Evolutionary conservation across 108 stramenopile genomes (phyloP).

Genomic region (Nannochloropsis oceanica): DNA sequence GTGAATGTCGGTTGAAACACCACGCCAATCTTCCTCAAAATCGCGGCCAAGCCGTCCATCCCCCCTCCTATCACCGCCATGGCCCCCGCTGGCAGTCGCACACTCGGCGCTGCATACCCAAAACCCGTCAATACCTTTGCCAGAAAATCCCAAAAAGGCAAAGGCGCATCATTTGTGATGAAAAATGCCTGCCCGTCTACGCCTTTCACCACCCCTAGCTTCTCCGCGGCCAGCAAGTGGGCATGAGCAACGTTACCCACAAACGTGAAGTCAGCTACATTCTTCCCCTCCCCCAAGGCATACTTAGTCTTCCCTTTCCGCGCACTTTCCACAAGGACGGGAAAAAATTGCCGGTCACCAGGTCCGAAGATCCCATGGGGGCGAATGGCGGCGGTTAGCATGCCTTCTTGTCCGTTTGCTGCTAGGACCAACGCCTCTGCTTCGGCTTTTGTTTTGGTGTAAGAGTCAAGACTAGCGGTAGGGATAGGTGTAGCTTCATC

Average conservation of each 20-base stretch:
- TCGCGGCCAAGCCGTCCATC: slow-evolving; percentile 11
- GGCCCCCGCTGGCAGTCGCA: slow-evolving; percentile 5
- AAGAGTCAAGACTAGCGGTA: slow-evolving; percentile 3
- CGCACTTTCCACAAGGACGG: slow-evolving; percentile 1
- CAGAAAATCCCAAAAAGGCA: slow-evolving; percentile 26
- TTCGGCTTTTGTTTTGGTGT: slow-evolving; percentile 14
- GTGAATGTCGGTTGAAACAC: slow-evolving; percentile 20
- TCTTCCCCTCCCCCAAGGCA: slow-evolving; percentile 14
- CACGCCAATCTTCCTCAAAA: slow-evolving; percentile 2
- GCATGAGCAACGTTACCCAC: slow-evolving; percentile 37
- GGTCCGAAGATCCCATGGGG: slow-evolving; percentile 31
- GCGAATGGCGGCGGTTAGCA: slow-evolving; percentile 28
- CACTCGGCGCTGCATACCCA: slow-evolving; percentile 15
- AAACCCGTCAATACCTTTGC: slow-evolving; percentile 10
- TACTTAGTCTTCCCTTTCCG: background rate
- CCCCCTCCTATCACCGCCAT: slow-evolving; percentile 5
- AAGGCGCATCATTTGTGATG: slow-evolving; percentile 30
- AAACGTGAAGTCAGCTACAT: slow-evolving; percentile 34
- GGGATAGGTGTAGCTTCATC: slow-evolving; percentile 23
- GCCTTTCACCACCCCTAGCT: background rate
- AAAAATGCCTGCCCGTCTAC: slow-evolving; percentile 21
- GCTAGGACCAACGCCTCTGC: slow-evolving; percentile 12
- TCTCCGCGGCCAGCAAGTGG: slow-evolving; percentile 32
- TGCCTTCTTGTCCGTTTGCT: slow-evolving; percentile 3
- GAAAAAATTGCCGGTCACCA: background rate